Percentiles rank a stretch among this genome's conserved stretches.
Conservation (phyloP, 2,329 filamentous ascomycete species). For the Aspergillus neoniger region DNA sequence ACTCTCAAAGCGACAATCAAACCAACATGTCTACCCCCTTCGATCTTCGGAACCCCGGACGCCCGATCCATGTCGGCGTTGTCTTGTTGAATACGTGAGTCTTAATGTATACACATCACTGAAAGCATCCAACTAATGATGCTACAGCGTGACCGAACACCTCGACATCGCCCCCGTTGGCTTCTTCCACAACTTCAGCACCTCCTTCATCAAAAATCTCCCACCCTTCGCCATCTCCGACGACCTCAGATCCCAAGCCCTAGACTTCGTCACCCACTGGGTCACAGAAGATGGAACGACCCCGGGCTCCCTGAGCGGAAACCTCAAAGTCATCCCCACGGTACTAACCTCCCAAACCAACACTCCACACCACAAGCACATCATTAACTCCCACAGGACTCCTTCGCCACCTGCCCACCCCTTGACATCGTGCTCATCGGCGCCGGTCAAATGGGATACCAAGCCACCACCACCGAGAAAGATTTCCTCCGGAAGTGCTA, state of each 20-base stretch:
- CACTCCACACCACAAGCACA: neutral
- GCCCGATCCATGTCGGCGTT: constrained; percentile 1
- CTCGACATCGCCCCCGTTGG: constrained; percentile 3
- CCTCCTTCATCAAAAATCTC: neutral
- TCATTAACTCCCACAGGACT: neutral
- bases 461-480: neutral
- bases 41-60: constrained; percentile 5
- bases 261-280: constrained; percentile 2
- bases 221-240: neutral
- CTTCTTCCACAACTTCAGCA: neutral
- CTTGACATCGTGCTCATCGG: neutral
- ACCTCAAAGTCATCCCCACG: neutral
- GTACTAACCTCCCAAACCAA: neutral
- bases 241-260: neutral
- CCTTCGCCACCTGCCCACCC: neutral
- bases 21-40: neutral
- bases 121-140: neutral
- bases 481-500: neutral
- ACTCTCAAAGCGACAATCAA: neutral
- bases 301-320: neutral
- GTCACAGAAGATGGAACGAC: neutral
- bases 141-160: neutral
- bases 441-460: neutral
- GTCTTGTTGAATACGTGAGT: constrained; percentile 1
- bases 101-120: neutral